Percentiles rank a stretch among this genome's conserved stretches.
Conservation (phyloP, 2,329 filamentous ascomycete species). For the Scytalidium sp. region DNA sequence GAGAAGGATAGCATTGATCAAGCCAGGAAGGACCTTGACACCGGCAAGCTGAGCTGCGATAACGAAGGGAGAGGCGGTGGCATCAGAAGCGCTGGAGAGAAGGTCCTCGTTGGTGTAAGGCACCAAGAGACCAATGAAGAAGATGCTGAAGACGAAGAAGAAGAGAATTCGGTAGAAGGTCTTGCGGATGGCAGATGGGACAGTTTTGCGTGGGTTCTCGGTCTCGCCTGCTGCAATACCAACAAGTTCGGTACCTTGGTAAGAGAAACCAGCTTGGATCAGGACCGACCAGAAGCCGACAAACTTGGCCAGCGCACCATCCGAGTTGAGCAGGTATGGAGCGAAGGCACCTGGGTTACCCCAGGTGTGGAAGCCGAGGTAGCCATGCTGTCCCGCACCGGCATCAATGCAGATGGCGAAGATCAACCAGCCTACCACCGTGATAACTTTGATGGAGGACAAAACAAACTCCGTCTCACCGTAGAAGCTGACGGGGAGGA, state of each 20-base stretch:
- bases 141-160: constrained; percentile 63
- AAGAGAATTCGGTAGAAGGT: constrained; percentile 73
- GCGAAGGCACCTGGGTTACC: constrained; percentile 64
- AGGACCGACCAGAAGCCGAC: constrained; percentile 68
- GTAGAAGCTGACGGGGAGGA: constrained; percentile 69
- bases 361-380: constrained; percentile 74
- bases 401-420: constrained; percentile 74
- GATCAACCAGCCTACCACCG: constrained; percentile 72
- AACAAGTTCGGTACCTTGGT: constrained; percentile 72
- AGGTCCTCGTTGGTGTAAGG: constrained; percentile 58
- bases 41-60: constrained; percentile 60
- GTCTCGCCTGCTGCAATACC: constrained; percentile 78
- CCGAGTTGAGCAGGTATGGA: constrained; percentile 48
- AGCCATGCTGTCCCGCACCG: constrained; percentile 65
- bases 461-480: constrained; percentile 81
- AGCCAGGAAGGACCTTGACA: constrained; percentile 59
- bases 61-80: constrained; percentile 60
- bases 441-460: constrained; percentile 72
- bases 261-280: constrained; percentile 67
- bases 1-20: constrained; percentile 76
- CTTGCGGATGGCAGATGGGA: constrained; percentile 69
- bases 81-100: constrained; percentile 49
- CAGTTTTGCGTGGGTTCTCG: constrained; percentile 66
- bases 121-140: constrained; percentile 71
- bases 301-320: constrained; percentile 55